Evolutionary conservation across 2,329 filamentous ascomycete species (phyloP).

Genomic region (Colletotrichum cereale): DNA sequence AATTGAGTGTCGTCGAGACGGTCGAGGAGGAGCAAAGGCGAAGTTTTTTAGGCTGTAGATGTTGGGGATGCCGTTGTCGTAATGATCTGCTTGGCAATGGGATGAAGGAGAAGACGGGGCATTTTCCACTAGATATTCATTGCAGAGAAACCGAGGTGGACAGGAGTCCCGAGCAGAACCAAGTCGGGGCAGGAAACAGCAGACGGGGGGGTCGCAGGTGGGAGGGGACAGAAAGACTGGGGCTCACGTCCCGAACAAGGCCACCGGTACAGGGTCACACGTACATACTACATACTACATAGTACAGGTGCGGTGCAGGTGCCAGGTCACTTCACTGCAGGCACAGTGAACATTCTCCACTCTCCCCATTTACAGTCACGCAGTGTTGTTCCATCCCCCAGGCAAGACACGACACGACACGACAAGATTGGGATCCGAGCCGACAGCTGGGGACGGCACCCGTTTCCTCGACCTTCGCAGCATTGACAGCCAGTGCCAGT

Average conservation of each 20-base stretch:
- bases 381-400: neutral
- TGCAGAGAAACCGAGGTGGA: constrained; percentile 16
- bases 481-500: constrained; percentile 8
- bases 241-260: constrained; percentile 29
- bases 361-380: constrained; percentile 5
- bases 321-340: neutral
- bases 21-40: constrained; percentile 21
- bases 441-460: constrained; percentile 3
- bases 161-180: neutral
- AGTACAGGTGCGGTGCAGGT: constrained; percentile 4
- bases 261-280: constrained; percentile 11
- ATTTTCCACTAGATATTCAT: constrained; percentile 39
- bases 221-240: constrained; percentile 21
- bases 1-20: constrained; percentile 31
- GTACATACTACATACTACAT: no score
- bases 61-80: constrained; percentile 38
- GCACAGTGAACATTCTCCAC: constrained; percentile 25
- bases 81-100: constrained; percentile 39
- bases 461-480: neutral
- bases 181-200: constrained; percentile 1
- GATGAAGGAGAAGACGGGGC: constrained; percentile 38
- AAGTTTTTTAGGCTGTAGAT: constrained; percentile 25
- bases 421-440: constrained; percentile 29
- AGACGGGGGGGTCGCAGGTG: constrained; percentile 24
- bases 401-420: constrained; percentile 27